Conservation (phyloP, 108 stramenopile species). For the Stephanodiscus minutulus region DNA sequence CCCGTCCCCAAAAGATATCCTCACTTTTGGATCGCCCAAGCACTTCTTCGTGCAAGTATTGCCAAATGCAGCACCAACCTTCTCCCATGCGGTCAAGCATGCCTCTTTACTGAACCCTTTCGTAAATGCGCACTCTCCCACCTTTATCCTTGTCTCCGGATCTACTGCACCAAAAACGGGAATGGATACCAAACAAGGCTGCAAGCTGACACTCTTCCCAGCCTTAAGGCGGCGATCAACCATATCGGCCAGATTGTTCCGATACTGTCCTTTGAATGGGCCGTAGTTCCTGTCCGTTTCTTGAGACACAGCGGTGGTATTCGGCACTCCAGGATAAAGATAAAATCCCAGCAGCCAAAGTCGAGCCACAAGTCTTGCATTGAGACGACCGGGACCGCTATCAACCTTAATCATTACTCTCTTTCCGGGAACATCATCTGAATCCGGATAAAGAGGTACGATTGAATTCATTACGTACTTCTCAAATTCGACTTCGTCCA, state of each 20-base stretch:
- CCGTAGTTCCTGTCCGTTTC: slow-evolving; percentile 25
- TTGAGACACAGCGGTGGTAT: slow-evolving; percentile 20
- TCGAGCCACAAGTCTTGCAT: slow-evolving; percentile 5
- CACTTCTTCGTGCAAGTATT: not conserved
- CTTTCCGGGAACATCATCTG: slow-evolving; percentile 11
- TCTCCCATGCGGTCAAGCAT: slow-evolving; percentile 5
- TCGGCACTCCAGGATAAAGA: slow-evolving; percentile 19
- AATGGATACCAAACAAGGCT: slow-evolving; percentile 1
- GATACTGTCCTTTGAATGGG: slow-evolving; percentile 16
- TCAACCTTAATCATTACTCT: slow-evolving; percentile 25
- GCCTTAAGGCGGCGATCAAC: not conserved
- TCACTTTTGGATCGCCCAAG: not conserved
- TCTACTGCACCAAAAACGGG: slow-evolving; percentile 17
- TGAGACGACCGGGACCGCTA: slow-evolving; percentile 29
- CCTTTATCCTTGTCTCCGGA: not conserved
- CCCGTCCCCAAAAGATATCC: not conserved
- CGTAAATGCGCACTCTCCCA: not conserved
- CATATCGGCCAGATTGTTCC: not conserved
- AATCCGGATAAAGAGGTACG: slow-evolving; percentile 26
- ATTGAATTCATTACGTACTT: slow-evolving; percentile 18
- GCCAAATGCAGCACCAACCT: slow-evolving; percentile 11
- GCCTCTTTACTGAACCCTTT: not conserved
- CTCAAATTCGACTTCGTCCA: slow-evolving; percentile 18
- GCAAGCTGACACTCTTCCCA: not conserved
- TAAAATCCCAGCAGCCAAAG: slow-evolving; percentile 11